These are phyloP conservation scores for Wickerhamiella kazuoi DNA, from an alignment of 805 yeast species.

Conservation along the genomic window DNA sequence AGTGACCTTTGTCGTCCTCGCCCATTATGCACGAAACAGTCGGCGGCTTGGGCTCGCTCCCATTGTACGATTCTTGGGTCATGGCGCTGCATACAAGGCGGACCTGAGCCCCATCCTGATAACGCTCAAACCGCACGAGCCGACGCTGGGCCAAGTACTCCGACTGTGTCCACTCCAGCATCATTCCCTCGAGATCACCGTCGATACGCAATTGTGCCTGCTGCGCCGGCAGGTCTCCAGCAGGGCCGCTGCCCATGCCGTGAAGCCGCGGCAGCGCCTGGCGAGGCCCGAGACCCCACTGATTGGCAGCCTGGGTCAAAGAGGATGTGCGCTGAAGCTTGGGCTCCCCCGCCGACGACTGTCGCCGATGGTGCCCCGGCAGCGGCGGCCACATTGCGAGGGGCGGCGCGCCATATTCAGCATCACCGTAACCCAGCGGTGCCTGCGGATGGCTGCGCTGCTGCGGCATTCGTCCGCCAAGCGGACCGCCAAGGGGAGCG, in stretches of 20 bases:
- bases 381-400: too few species aligned
- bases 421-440: too few species aligned
- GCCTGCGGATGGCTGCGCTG: too few species aligned
- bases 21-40: conserved; percentile 45
- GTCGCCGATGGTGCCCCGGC: too few species aligned
- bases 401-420: too few species aligned
- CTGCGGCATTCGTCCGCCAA: too few species aligned
- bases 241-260: neutral
- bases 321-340: too few species aligned
- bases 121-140: conserved; percentile 30
- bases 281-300: too few species aligned
- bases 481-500: too few species aligned
- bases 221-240: neutral
- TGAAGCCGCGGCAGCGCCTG: too few species aligned
- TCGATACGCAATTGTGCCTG: conserved; percentile 10
- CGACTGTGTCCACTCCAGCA: conserved; percentile 28
- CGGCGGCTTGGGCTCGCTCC: conserved; percentile 26
- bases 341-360: too few species aligned
- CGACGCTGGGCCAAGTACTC: conserved; percentile 29
- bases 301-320: too few species aligned
- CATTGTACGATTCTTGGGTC: conserved; percentile 22
- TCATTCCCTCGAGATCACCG: conserved; percentile 21
- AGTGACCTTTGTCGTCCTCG: conserved; percentile 30
- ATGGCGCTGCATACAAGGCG: conserved; percentile 26
- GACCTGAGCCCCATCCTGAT: conserved; percentile 21